Conservation (phyloP, 257 asterid genomes). For the Orobanche coerulescens region DNA sequence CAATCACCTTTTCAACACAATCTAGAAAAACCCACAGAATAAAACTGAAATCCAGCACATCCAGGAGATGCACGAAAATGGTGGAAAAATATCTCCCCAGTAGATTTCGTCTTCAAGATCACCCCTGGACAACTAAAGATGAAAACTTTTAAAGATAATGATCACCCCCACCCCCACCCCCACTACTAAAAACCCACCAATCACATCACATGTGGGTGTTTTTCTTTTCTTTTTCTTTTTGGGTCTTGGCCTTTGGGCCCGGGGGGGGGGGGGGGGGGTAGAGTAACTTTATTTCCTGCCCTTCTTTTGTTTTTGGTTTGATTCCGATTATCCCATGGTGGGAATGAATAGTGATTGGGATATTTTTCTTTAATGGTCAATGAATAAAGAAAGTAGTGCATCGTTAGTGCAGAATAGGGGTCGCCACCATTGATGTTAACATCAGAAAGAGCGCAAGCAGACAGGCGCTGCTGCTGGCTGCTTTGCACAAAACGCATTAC, state of each 20-base stretch:
- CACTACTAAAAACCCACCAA: constrained; percentile 20
- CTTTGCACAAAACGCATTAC: constrained; percentile 15
- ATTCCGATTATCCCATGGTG: constrained; percentile 17
- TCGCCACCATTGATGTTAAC: constrained; percentile 67
- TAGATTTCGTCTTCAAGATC: constrained; percentile 20
- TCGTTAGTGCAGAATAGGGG: constrained; percentile 37
- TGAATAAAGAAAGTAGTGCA: constrained; percentile 14
- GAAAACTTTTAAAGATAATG: constrained; percentile 16
- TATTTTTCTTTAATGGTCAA: constrained; percentile 15
- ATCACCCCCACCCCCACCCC: too few species aligned
- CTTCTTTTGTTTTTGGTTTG: constrained; percentile 27
- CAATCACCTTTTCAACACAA: constrained; percentile 18
- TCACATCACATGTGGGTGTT: constrained; percentile 22
- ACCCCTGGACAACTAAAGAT: constrained; percentile 18
- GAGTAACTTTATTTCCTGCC: constrained; percentile 19
- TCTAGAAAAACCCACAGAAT: constrained; percentile 21
- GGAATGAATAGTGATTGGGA: constrained; percentile 16
- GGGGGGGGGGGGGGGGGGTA: too few species aligned
- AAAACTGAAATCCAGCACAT: constrained; percentile 12
- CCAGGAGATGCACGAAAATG: constrained; percentile 19
- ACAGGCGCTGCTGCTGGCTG: constrained; percentile 23
- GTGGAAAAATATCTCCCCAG: constrained; percentile 18
- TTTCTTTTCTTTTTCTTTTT: background rate
- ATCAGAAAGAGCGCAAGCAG: constrained; percentile 34
- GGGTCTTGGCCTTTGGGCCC: too few species aligned